A percentile compares a stretch with the other conserved stretches of the same genome.
Evolutionary conservation across 441 rosid genomes (phyloP).

Genomic region (Gossypium gossypioides): DNA sequence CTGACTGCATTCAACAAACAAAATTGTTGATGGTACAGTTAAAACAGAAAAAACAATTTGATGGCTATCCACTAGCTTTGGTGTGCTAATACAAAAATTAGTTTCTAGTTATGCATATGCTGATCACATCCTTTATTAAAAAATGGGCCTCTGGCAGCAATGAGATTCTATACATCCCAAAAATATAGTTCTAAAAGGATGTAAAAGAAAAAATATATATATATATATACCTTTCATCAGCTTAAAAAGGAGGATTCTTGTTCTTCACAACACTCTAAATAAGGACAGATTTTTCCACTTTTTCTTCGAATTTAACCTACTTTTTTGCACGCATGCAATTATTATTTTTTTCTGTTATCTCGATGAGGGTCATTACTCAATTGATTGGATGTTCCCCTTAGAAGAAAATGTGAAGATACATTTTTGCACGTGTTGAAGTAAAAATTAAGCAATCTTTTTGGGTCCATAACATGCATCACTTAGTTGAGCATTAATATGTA

Average conservation of each 20-base stretch:
- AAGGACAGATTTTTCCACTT: background rate
- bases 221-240: background rate
- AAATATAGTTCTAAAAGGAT: background rate
- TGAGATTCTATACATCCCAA: background rate
- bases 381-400: background rate
- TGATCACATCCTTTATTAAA: background rate
- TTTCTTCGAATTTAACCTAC: background rate
- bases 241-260: constrained; percentile 4
- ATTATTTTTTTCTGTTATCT: background rate
- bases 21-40: background rate
- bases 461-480: background rate
- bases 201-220: background rate
- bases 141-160: background rate
- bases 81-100: background rate
- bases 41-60: background rate
- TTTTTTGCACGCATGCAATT: background rate
- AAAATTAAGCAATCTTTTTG: background rate
- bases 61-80: background rate
- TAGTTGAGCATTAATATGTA: constrained; percentile 4
- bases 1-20: background rate
- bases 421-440: constrained; percentile 2
- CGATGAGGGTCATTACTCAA: background rate
- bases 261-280: background rate
- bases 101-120: background rate
- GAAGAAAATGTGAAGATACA: background rate